Base-by-base conservation (phyloP, 768 basidiomycete species). In the Kwoniella dendrophila region DNA sequence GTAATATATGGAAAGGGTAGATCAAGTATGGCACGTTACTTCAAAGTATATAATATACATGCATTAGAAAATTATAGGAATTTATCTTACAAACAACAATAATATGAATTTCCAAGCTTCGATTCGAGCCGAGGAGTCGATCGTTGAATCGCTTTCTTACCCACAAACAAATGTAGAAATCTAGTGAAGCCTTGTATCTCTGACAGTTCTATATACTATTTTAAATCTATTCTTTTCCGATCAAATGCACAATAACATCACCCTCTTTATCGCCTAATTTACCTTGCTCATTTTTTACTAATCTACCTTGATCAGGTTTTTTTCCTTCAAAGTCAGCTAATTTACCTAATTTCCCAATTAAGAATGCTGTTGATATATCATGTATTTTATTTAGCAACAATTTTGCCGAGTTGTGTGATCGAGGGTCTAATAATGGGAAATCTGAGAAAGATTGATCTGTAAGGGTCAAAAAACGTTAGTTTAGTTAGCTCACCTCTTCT, bases 371-470 rank as follows among this genome's bases (percentile, higher is more conserved):
- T 2, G 70, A 67, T 16, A 78, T 51, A 41, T 66, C 62, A 52
- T 78, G 66, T 10, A 74, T 64, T n/a, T 60, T 73, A 40, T 48
- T 49, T 4, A 76, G 53, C 7, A 72, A 49, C 24, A 45, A 11
- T 59, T 49, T 55, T 33, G 56, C 69, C 3, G 38, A 26, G 3
- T 63, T 47, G 26, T 66, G 56, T 0, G 60, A 38, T 33, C 69
- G 62, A 6, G 72, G 69, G 18, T 64, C 36, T 18, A 78, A 68
- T 22, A 75, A 59, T 27, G 74, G 74, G 63, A 78, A 75, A 53
- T 78, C 76, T 20, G 76, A 78, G 59, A 78, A 78, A 16, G 70
- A 62, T 65, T 78, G 74, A 43, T 78, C 74, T 71, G 59, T 30
- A 4, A 52, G 32, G 3, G n/a, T n/a, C n/a, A 29, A 8, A 8